Percentiles rank a stretch among this genome's conserved stretches.
phyloP scores from a whole-genome alignment of 2,329 filamentous ascomycete genomes.

The Fusarium nodosum region DNA sequence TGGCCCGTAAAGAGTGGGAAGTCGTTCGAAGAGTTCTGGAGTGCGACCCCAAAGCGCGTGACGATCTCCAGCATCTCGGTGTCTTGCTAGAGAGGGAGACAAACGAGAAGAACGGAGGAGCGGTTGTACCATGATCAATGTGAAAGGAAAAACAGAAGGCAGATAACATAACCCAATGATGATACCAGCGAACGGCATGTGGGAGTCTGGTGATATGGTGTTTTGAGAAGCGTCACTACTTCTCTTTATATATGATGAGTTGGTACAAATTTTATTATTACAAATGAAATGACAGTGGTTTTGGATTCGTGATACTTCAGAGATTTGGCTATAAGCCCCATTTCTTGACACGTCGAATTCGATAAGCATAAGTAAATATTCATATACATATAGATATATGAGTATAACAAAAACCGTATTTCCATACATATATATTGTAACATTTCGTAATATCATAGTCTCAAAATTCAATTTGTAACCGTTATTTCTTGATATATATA shows the following conservation, averaged over 20 bases:
- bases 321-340: background rate
- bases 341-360: too few relatives aligned
- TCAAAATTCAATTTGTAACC: too few relatives aligned
- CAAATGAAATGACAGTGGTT: constrained; percentile 13
- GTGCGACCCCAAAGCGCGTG: constrained; percentile 73
- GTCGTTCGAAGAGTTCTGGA: constrained; percentile 78
- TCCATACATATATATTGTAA: too few relatives aligned
- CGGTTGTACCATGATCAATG: constrained; percentile 23
- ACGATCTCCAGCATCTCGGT: constrained; percentile 71
- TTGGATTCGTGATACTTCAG: constrained; percentile 25
- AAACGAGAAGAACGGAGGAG: constrained; percentile 38
- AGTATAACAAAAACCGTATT: too few relatives aligned
- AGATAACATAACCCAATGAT: constrained; percentile 10
- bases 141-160: constrained; percentile 3
- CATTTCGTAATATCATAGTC: too few relatives aligned
- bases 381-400: too few relatives aligned
- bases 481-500: too few relatives aligned
- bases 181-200: constrained; percentile 14
- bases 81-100: constrained; percentile 66
- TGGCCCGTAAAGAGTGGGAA: constrained; percentile 79
- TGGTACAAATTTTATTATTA: background rate
- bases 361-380: too few relatives aligned
- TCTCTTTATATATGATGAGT: constrained; percentile 9
- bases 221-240: constrained; percentile 5
- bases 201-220: constrained; percentile 21